These are phyloP conservation scores for Cenchrus purpureus DNA, from an alignment of 176 grass and related monocot genomes.

Conservation along the genomic window DNA sequence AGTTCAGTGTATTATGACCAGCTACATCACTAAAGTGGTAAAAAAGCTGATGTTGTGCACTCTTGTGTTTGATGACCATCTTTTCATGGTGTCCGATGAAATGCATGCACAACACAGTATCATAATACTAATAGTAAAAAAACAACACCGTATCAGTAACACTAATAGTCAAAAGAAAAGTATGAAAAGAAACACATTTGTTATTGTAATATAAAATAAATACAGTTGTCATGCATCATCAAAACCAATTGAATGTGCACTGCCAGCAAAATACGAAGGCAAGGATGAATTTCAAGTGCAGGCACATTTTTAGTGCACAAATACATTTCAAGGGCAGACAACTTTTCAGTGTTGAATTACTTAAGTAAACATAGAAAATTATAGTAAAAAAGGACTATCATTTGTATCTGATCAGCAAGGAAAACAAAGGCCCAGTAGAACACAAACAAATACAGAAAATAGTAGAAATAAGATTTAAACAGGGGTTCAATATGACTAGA, in stretches of 20 bases:
- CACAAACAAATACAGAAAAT: too few species aligned
- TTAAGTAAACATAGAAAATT: not conserved
- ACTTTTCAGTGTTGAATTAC: not conserved
- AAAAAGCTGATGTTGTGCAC: conserved; percentile 4
- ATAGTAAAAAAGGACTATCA: conserved; percentile 1
- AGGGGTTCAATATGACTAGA: not conserved
- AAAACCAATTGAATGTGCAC: conserved; percentile 19
- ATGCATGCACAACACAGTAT: not conserved
- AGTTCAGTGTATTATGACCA: not conserved
- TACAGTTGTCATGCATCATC: not conserved
- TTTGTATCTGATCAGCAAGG: not conserved
- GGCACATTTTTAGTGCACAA: too few species aligned
- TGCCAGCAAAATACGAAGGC: not conserved
- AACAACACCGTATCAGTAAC: not conserved
- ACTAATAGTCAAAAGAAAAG: conserved; percentile 12
- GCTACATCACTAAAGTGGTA: not conserved
- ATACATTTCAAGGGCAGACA: too few species aligned
- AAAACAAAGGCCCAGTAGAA: not conserved
- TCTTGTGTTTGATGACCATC: not conserved
- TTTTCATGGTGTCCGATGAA: conserved; percentile 4
- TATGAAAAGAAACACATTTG: not conserved
- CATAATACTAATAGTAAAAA: not conserved
- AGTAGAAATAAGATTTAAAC: not conserved
- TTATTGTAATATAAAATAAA: conserved; percentile 7
- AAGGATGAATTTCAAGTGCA: not conserved